Percentiles rank a stretch among this genome's conserved stretches.
Evolutionary conservation across 2,329 filamentous ascomycete species (phyloP).

Genomic region (Curvularia sp.): DNA sequence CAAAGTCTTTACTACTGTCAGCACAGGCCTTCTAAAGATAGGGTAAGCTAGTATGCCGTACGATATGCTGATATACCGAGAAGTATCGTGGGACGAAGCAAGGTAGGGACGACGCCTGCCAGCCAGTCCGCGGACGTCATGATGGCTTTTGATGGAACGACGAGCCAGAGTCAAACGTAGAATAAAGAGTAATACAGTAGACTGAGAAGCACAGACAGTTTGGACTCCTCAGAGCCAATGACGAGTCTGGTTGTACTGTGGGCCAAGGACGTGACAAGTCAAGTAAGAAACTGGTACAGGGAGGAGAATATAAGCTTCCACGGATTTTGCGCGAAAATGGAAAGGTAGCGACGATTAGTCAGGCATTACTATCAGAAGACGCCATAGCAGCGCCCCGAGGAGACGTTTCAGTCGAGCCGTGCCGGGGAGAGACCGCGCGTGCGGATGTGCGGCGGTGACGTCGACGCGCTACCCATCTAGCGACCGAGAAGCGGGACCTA

Average conservation of each 20-base stretch:
- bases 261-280: conserved; percentile 1
- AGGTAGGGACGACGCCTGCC: conserved; percentile 29
- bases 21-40: background rate
- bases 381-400: background rate
- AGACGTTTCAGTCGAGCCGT: background rate
- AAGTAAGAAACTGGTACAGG: background rate
- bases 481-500: background rate
- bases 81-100: conserved; percentile 41
- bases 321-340: background rate
- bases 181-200: background rate
- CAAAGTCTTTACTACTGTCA: conserved; percentile 36
- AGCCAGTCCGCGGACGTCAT: conserved; percentile 27
- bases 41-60: conserved; percentile 14
- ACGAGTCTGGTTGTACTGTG: conserved; percentile 1
- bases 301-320: background rate
- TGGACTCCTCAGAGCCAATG: background rate
- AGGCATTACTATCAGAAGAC: background rate
- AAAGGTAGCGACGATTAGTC: background rate
- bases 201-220: background rate
- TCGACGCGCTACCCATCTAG: conserved; percentile 10
- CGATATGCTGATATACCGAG: conserved; percentile 38
- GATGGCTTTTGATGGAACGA: background rate
- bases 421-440: background rate
- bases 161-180: background rate
- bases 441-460: conserved; percentile 8